A percentile compares a stretch with the other conserved stretches of the same genome.
Evolutionary conservation across 768 basidiomycete genomes (phyloP).

Genomic region (Saitozyma podzolica): DNA sequence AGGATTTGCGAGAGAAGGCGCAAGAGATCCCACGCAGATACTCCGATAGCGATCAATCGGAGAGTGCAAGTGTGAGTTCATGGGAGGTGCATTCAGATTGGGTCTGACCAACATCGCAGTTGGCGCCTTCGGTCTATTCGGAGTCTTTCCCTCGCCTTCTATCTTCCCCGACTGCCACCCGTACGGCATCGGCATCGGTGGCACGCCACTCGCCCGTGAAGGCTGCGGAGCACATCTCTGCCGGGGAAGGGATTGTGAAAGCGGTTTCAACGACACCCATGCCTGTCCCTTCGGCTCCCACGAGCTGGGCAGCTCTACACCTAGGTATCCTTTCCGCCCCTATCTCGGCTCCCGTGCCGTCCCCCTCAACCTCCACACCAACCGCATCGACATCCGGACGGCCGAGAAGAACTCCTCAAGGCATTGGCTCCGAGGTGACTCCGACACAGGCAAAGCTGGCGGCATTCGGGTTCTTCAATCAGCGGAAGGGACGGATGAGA

Average conservation of each 20-base stretch:
- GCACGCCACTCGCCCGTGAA: neutral
- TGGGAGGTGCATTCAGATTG: too few species aligned
- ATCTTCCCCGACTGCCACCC: constrained; percentile 2
- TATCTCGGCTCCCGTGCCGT: neutral
- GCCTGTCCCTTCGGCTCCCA: too few species aligned
- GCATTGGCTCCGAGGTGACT: neutral
- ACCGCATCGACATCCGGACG: neutral
- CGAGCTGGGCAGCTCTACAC: constrained; percentile 14
- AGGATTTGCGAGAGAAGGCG: neutral
- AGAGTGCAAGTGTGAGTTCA: neutral
- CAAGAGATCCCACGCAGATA: neutral
- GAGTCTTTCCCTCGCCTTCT: constrained; percentile 10
- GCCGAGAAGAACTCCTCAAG: too few species aligned
- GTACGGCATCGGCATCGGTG: neutral
- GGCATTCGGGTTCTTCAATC: constrained; percentile 34
- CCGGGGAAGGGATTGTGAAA: neutral
- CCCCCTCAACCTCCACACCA: neutral
- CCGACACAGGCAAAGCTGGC: constrained; percentile 27
- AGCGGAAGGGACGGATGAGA: constrained; percentile 2
- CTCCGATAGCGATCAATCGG: too few species aligned
- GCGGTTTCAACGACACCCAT: neutral
- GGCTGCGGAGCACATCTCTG: neutral
- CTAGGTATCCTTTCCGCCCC: constrained; percentile 14
- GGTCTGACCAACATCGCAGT: neutral
- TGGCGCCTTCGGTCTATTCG: neutral